Percentiles rank a stretch among this genome's conserved stretches.
These are phyloP conservation scores for Blastocladiella emersonii DNA, from an alignment of 371 early-diverging fungal genomes.

Conservation along the genomic window DNA sequence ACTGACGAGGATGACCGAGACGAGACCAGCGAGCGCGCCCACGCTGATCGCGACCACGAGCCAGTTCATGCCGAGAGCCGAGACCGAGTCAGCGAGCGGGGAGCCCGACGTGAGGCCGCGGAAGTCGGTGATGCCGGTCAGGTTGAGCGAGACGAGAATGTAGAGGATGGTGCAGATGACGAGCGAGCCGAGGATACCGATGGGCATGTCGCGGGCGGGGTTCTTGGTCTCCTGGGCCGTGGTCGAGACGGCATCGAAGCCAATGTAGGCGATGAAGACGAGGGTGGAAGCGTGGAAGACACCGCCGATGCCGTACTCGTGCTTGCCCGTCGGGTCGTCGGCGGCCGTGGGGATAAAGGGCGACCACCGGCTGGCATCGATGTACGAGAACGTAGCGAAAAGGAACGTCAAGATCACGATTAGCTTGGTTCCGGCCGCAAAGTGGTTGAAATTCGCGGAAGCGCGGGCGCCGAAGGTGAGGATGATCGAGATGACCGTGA, in stretches of 20 bases:
- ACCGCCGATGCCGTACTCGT: constrained; percentile 26
- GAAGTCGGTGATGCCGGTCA: constrained; percentile 61
- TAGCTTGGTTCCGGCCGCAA: constrained; percentile 59
- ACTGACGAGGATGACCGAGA: constrained; percentile 56
- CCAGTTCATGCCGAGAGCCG: constrained; percentile 44
- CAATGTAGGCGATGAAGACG: constrained; percentile 82
- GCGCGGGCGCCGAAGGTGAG: constrained; percentile 55
- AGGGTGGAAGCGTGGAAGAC: constrained; percentile 56
- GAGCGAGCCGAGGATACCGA: constrained; percentile 70
- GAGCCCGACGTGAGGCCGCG: constrained; percentile 26
- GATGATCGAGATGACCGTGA: constrained; percentile 38
- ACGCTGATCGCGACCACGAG: constrained; percentile 52
- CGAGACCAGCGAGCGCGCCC: constrained; percentile 63
- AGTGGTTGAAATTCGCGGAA: constrained; percentile 53
- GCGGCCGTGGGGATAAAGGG: constrained; percentile 62
- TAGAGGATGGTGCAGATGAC: constrained; percentile 62
- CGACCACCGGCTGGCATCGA: constrained; percentile 48
- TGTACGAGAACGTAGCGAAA: constrained; percentile 41
- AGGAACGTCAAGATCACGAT: constrained; percentile 60
- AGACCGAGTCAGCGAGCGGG: constrained; percentile 53
- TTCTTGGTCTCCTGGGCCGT: constrained; percentile 71
- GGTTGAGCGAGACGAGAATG: constrained; percentile 47
- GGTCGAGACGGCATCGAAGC: constrained; percentile 79
- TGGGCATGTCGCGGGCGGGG: constrained; percentile 70
- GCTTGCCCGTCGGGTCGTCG: constrained; percentile 1